Percentiles rank a stretch among this genome's conserved stretches.
Conservation (phyloP, 106 monocot species). For the Chionographis japonica region DNA sequence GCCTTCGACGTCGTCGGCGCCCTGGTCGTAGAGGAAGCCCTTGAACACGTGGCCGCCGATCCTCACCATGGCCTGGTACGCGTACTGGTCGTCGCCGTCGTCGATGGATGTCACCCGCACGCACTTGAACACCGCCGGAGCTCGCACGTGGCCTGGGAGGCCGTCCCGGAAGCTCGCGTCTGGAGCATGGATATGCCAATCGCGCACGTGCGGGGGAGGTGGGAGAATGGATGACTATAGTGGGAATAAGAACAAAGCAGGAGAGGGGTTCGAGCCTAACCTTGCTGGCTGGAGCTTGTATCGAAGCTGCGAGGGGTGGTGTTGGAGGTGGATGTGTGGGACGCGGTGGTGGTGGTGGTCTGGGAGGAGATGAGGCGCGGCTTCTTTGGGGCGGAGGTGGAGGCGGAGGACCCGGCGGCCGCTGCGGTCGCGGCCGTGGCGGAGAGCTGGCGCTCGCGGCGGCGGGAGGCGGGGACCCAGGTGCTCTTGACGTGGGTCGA, state of each 20-base stretch:
- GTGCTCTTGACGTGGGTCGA: slow-evolving; percentile 81
- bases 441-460: slow-evolving; percentile 54
- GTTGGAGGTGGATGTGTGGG: slow-evolving; percentile 65
- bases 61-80: slow-evolving; percentile 45
- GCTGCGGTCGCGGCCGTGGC: not conserved
- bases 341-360: slow-evolving; percentile 26
- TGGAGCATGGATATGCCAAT: not conserved
- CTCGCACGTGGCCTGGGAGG: slow-evolving; percentile 34
- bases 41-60: slow-evolving; percentile 59
- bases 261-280: not conserved
- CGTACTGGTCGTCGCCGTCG: slow-evolving; percentile 55
- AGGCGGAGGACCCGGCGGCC: slow-evolving; percentile 18
- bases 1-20: slow-evolving; percentile 19
- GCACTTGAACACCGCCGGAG: slow-evolving; percentile 64
- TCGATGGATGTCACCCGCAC: slow-evolving; percentile 56
- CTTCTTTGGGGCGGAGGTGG: slow-evolving; percentile 45
- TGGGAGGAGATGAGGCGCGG: slow-evolving; percentile 42
- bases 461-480: slow-evolving; percentile 75
- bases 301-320: slow-evolving; percentile 48
- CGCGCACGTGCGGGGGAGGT: not conserved
- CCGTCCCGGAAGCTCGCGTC: slow-evolving; percentile 28
- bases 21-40: slow-evolving; percentile 59
- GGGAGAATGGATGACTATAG: not conserved
- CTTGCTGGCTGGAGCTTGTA: slow-evolving; percentile 55
- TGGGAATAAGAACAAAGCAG: too few species aligned